Base-by-base conservation (phyloP, 2,329 filamentous ascomycete genomes). In the Sclerotiophoma versabilis region DNA sequence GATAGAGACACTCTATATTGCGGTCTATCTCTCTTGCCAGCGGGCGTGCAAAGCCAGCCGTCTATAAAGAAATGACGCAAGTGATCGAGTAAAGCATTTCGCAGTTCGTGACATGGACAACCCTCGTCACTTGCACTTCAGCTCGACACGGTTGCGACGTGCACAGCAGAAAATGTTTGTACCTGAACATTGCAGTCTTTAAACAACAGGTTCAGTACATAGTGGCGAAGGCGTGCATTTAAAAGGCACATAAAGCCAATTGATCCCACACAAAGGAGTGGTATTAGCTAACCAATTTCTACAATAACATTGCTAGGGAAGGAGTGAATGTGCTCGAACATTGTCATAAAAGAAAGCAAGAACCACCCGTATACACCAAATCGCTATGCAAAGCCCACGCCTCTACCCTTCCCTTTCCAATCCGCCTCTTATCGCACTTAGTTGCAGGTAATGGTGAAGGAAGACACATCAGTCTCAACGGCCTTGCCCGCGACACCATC, bases 371-470 rank as follows among this genome's bases (percentile, higher is more conserved):
- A 30, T 47, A 36, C 36, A 27, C 48, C 54, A 20, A 20, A 26
- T 41, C 54, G 49, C 54, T 49, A 57, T 57, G 54, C 49, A 49
- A 43, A 25, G 26, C 41, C 5, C 10, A 14, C 9, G 8, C 8
- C 2, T 26, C 19, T 19, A 10, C 15, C 33, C 22, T 27, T 1
- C 32, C 19, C 22, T 14, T 32, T 22, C 8, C n/a, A 4, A 10
- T 9, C 14, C 29, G 9, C 26, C 15, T 3, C 12, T 17, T 3
- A 12, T 15, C 17, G 10, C n/a, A 15, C 25, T 32, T 30, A 34
- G 32, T 57, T 41, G 48, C 62, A 65, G 19, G 45, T 20, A 11
- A 65, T 46, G 19, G 49, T 60, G 27, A 62, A 64, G n/a, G 54
- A 48, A 5, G 42, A 47, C 11, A 64, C 59, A 59, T 66, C 61